These are phyloP conservation scores for Aspergillus melleus DNA, from an alignment of 2,329 filamentous ascomycete genomes.

Conservation along the genomic window DNA sequence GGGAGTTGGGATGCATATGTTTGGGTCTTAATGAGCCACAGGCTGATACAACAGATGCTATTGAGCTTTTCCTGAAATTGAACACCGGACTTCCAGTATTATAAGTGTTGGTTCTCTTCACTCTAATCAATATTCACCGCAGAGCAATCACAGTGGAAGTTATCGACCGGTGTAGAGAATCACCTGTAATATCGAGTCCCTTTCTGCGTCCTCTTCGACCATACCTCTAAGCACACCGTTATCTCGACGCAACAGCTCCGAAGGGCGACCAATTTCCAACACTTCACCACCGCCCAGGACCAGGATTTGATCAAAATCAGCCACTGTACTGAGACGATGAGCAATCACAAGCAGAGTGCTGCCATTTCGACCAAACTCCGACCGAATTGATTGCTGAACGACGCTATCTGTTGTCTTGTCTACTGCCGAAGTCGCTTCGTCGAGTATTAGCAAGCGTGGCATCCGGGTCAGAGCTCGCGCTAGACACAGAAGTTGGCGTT, in stretches of 20 bases:
- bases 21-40: too few species aligned
- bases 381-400: constrained; percentile 72
- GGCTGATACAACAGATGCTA: too few species aligned
- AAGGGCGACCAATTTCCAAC: constrained; percentile 67
- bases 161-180: too few species aligned
- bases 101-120: too few species aligned
- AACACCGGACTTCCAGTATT: too few species aligned
- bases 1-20: too few species aligned
- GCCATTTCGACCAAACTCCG: constrained; percentile 62
- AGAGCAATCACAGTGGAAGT: too few species aligned
- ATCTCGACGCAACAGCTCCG: constrained; percentile 54
- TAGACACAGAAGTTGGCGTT: constrained; percentile 33
- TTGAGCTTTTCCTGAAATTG: too few species aligned
- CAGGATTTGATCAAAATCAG: constrained; percentile 73
- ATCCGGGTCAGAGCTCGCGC: constrained; percentile 60
- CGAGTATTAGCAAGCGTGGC: constrained; percentile 76
- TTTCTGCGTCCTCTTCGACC: background rate
- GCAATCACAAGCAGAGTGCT: constrained; percentile 73
- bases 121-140: too few species aligned
- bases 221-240: background rate
- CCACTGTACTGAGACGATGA: constrained; percentile 73
- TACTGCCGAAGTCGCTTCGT: constrained; percentile 77
- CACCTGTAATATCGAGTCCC: too few species aligned
- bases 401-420: constrained; percentile 74
- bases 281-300: constrained; percentile 69